Conservation (phyloP, 2,329 filamentous ascomycete species). For the Pseudogymnoascus sp. region DNA sequence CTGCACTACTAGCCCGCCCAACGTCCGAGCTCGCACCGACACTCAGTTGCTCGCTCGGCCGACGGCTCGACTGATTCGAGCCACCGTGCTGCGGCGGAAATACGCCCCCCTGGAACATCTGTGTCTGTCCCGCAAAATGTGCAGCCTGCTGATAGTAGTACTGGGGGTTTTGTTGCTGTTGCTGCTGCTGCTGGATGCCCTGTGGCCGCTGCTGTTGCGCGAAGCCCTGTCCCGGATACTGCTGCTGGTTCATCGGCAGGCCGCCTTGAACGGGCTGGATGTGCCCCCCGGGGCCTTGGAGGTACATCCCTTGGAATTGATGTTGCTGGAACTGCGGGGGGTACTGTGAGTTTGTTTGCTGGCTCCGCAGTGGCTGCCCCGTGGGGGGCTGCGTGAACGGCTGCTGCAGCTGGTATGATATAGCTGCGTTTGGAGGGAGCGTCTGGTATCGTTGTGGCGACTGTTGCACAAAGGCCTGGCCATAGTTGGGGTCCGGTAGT, state of each 20-base stretch:
- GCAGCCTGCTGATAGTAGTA: neutral
- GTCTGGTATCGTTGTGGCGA: neutral
- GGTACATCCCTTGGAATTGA: neutral
- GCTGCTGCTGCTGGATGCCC: neutral
- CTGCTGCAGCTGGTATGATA: neutral
- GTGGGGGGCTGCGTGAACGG: neutral
- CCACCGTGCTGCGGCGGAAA: neutral
- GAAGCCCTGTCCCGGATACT: neutral
- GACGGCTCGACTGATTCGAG: conserved; percentile 9
- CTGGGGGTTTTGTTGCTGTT: neutral
- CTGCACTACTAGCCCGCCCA: conserved; percentile 17
- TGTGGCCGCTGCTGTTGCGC: neutral
- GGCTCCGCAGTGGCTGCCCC: neutral
- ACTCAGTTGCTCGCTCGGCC: conserved; percentile 14
- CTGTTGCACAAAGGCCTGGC: neutral
- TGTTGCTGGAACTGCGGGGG: neutral
- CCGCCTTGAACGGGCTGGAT: neutral
- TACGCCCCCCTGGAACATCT: neutral
- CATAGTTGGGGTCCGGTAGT: neutral
- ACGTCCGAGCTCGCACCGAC: conserved; percentile 1
- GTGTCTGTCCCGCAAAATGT: neutral
- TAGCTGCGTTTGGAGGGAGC: neutral
- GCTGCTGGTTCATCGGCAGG: neutral
- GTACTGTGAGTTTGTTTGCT: neutral
- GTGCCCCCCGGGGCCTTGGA: neutral